Percentiles rank a stretch among this genome's conserved stretches.
Evolutionary conservation across 805 yeast genomes (phyloP).

Genomic region (Yarrowia porcina): DNA sequence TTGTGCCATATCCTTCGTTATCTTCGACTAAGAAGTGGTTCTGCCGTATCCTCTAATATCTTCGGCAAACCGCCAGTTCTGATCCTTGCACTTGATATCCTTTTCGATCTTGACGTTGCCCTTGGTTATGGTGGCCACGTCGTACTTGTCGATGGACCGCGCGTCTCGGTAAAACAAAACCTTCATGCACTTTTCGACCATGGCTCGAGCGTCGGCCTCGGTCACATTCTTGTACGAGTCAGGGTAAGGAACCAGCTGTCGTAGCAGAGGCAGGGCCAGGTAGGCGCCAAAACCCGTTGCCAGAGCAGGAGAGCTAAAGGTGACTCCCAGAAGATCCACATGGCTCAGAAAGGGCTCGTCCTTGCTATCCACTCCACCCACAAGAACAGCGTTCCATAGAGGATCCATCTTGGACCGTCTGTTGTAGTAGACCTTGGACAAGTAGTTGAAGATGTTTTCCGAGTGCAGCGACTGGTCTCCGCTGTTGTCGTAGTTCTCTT

Average conservation of each 20-base stretch:
- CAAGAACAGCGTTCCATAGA: constrained; percentile 88
- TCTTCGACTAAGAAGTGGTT: constrained; percentile 42
- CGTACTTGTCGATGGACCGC: constrained; percentile 81
- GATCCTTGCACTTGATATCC: constrained; percentile 62
- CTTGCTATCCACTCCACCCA: constrained; percentile 79
- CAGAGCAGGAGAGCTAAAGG: constrained; percentile 80
- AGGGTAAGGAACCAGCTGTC: constrained; percentile 78
- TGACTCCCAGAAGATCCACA: constrained; percentile 88
- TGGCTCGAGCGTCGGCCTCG: constrained; percentile 70
- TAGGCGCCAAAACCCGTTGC: constrained; percentile 98
- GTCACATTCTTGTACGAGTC: constrained; percentile 65
- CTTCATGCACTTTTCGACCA: constrained; percentile 85
- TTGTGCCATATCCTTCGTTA: constrained; percentile 81
- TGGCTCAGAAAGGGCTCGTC: constrained; percentile 72
- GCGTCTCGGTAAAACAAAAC: constrained; percentile 96
- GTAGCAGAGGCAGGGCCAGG: constrained; percentile 85
- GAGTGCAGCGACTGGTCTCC: constrained; percentile 66
- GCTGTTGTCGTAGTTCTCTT: constrained; percentile 72
- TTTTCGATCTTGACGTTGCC: constrained; percentile 64
- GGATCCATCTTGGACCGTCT: constrained; percentile 95
- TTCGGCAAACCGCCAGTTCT: constrained; percentile 88
- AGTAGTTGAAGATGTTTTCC: constrained; percentile 82
- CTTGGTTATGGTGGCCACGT: constrained; percentile 70
- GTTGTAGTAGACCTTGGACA: constrained; percentile 76
- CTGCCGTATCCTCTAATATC: constrained; percentile 86